Conservation (phyloP, 2,329 filamentous ascomycete genomes). For the Zymoseptoria tritici region DNA sequence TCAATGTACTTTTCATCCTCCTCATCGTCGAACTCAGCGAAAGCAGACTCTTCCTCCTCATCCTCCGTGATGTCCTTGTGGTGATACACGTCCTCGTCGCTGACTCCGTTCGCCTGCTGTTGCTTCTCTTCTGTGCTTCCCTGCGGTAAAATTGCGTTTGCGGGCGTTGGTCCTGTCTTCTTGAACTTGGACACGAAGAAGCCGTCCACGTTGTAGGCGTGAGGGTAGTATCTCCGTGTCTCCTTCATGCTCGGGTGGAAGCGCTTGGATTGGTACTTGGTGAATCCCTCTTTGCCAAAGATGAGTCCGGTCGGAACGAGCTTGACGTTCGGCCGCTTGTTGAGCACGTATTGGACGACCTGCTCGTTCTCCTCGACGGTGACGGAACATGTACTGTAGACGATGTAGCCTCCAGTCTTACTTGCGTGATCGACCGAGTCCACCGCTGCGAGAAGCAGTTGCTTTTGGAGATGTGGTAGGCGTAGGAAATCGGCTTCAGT, state of each 20-base stretch:
- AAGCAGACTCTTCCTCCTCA: slow-evolving; percentile 30
- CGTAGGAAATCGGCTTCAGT: slow-evolving; percentile 90
- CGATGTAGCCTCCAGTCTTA: slow-evolving; percentile 89
- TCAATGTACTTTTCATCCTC: slow-evolving; percentile 44
- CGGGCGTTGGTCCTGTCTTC: slow-evolving; percentile 73
- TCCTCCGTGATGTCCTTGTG: slow-evolving; percentile 16
- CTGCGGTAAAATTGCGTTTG: slow-evolving; percentile 44
- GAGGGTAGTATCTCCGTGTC: slow-evolving; percentile 80
- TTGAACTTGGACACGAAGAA: slow-evolving; percentile 98
- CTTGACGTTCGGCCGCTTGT: slow-evolving; percentile 85
- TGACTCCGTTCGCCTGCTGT: slow-evolving; percentile 19
- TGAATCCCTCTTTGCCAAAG: slow-evolving; percentile 91
- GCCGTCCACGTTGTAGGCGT: slow-evolving; percentile 90
- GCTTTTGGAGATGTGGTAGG: slow-evolving; percentile 89
- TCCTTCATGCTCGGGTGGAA: slow-evolving; percentile 81
- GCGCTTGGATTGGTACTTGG: slow-evolving; percentile 78
- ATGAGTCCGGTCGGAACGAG: slow-evolving; percentile 84
- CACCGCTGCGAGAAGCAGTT: slow-evolving; percentile 84
- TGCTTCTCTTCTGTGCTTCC: slow-evolving; percentile 26
- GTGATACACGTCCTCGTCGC: slow-evolving; percentile 52
- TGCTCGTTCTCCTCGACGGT: slow-evolving; percentile 90
- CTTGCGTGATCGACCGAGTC: slow-evolving; percentile 87
- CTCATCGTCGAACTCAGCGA: slow-evolving; percentile 46
- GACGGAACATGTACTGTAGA: slow-evolving; percentile 94
- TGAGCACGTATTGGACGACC: slow-evolving; percentile 88